These are phyloP conservation scores for Pontederia paniculata DNA, from an alignment of 176 grass and related monocot genomes.

Conservation along the genomic window DNA sequence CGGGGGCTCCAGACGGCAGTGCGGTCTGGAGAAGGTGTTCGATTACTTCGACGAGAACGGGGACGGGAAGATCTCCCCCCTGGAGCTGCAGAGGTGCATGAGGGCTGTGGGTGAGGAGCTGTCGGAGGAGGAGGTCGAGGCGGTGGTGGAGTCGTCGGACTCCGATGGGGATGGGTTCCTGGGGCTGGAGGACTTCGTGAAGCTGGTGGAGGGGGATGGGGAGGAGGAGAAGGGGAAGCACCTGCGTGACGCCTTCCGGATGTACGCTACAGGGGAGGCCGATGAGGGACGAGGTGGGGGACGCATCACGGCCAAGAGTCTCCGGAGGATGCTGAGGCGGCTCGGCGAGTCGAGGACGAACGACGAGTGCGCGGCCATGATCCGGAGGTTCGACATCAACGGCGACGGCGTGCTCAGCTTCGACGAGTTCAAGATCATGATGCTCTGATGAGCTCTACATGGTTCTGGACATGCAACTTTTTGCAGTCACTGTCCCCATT, in stretches of 20 bases:
- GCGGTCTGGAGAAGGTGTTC: too few species aligned
- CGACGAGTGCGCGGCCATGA: not conserved
- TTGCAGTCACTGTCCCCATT: too few species aligned
- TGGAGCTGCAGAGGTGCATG: conserved; percentile 3
- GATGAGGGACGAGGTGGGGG: not conserved
- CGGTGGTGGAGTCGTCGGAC: conserved; percentile 1
- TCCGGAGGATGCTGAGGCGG: conserved; percentile 3
- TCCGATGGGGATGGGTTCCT: conserved; percentile 4
- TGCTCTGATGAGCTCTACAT: not conserved
- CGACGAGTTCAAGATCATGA: conserved; percentile 17
- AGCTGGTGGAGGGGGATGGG: conserved; percentile 10
- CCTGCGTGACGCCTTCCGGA: not conserved
- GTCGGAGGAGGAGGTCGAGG: not conserved
- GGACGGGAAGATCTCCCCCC: not conserved
- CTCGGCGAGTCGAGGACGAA: conserved; percentile 6
- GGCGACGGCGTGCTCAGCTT: conserved; percentile 14
- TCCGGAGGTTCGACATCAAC: not conserved
- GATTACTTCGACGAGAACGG: conserved; percentile 9
- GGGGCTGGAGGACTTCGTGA: conserved; percentile 8
- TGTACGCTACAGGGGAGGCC: not conserved
- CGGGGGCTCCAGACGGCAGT: too few species aligned
- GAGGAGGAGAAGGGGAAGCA: conserved; percentile 5
- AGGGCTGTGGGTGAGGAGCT: conserved; percentile 1
- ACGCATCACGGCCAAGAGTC: conserved; percentile 5
- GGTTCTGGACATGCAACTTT: too few species aligned